Evolutionary conservation across 768 basidiomycete genomes (phyloP), one percentile per base, ranked within the genome.

Genomic region (Auricularia sp.): DNA sequence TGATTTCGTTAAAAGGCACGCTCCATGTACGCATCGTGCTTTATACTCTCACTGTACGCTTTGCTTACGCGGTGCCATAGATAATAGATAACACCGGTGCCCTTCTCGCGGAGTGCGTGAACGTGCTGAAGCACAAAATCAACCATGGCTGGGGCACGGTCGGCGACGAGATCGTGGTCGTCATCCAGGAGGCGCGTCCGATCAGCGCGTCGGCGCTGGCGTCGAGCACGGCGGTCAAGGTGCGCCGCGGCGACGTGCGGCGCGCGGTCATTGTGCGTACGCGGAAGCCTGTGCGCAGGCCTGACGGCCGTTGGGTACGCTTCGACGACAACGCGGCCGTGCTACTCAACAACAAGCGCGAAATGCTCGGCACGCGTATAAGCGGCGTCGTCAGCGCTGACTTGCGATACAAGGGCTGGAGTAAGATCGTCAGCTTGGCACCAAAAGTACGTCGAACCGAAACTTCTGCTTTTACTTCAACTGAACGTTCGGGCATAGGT

Each of bases 271-370:
- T 98, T 64, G 96, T 98, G 8, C 86, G 96, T 42, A 94, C 93
- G n/a, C 84, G 85, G 70, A 96, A 97, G 76, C 75, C 85, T 29
- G 89, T 93, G 3, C 82, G 85, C 51, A 80, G 96, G 72, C 87
- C 94, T 24, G 96, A 98, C 76, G 96, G 96, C 14, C 83, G 92
- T 35, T 80, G 84, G 70, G 80, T 98, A 68, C 81, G 90, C 56
- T 98, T 98, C 76, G 96, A 98, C 77, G 96, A 98, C 81, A 98
- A 98, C 71, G 96, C 96, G 0, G 93, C 87, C 8, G 94, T 98
- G 4, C 77, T 98, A 42, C 75, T 98, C 65, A 98, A 98, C 76
- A 92, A 92, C 80, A 98, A 98, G 79, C 84, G 87, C 65, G 93
- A 96, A 77, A 92, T 98, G 90, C 73, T 98, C 65, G 95, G 94